Base-by-base conservation (phyloP, 2,329 filamentous ascomycete species). In the Lasiodiplodia hormozganensis region DNA sequence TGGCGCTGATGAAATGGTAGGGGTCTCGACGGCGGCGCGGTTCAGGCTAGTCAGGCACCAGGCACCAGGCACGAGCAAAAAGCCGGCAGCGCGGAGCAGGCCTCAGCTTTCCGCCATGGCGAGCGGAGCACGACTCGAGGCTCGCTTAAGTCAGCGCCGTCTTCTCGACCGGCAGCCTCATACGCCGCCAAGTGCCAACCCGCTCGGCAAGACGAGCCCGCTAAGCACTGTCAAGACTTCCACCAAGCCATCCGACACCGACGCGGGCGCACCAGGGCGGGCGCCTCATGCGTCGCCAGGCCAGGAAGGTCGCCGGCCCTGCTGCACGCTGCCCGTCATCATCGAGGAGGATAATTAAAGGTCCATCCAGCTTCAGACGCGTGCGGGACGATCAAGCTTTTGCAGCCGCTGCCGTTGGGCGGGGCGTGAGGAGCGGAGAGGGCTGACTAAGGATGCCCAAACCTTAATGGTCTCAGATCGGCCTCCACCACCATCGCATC, bases 401-500 rank as follows among this genome's bases (percentile, higher is more conserved):
- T 47, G 10, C 38, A 56, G 57, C 57, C 38, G 57, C 57, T 47
- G 38, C 4, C 21, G 57, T 18, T 18, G 16, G 57, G 38, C 23
- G 23, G 16, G 34, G 58, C 28, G 53, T 14, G 65, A 25, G 65
- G 43, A 28, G 28, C 43, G 51, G 64, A 57, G 52, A n/a, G n/a
- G 34, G 38, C 65, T 67, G 53, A 67, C 65, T 58, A 62, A 67
- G 31, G 11, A 16, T 21, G n/a, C 58, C 68, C 65, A 70, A 68
- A 71, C 67, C 72, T 40, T 62, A 68, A 72, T 71, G 73, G 69
- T 72, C 73, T 76, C 72, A 74, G 56, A 51, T 64, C 68, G 18
- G 68, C 58, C 69, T 72, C 72, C 72, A 69, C 73, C 71, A 71
- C 72, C 69, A 68, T 49, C 68, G 65, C 68, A 70, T 69, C 71